Evolutionary conservation across 257 asterid species (phyloP).

Genomic region (Craterostigma plantagineum): DNA sequence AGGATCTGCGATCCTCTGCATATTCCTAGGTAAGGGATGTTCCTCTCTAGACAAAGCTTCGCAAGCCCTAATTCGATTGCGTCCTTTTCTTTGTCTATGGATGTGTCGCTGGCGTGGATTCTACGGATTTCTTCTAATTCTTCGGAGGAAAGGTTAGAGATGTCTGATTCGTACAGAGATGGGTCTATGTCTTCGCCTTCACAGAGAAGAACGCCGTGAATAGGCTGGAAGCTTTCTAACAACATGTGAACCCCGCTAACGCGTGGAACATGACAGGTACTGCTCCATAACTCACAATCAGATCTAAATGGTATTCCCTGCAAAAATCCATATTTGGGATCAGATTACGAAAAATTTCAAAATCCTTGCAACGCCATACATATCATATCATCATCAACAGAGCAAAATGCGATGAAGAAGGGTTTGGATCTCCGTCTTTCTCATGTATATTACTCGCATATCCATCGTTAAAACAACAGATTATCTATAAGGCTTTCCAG

Average conservation of each 20-base stretch:
- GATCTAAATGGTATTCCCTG: constrained; percentile 77
- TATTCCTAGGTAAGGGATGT: constrained; percentile 74
- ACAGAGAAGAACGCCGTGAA: constrained; percentile 81
- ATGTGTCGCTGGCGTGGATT: constrained; percentile 52
- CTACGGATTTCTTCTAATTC: constrained; percentile 51
- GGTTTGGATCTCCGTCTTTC: too few relatives aligned
- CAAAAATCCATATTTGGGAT: background rate
- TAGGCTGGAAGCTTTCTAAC: constrained; percentile 68
- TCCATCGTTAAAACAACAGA: too few relatives aligned
- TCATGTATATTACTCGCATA: too few relatives aligned
- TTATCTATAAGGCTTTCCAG: too few relatives aligned
- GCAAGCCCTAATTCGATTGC: constrained; percentile 64
- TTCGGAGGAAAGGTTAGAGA: constrained; percentile 23
- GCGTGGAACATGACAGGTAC: constrained; percentile 70
- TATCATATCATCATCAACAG: background rate
- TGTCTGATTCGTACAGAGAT: constrained; percentile 45
- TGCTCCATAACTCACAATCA: constrained; percentile 63
- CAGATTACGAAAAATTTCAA: background rate
- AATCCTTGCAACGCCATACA: background rate
- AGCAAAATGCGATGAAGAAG: too few relatives aligned
- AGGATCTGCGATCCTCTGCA: constrained; percentile 87
- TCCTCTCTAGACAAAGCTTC: constrained; percentile 69
- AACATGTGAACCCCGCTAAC: constrained; percentile 60
- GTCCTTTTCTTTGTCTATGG: constrained; percentile 65
- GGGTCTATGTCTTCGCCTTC: constrained; percentile 90